A percentile compares a stretch with the other conserved stretches of the same genome.
Conservation (phyloP, 176 grass and related monocot genomes). For the Rhynchospora tenuis region DNA sequence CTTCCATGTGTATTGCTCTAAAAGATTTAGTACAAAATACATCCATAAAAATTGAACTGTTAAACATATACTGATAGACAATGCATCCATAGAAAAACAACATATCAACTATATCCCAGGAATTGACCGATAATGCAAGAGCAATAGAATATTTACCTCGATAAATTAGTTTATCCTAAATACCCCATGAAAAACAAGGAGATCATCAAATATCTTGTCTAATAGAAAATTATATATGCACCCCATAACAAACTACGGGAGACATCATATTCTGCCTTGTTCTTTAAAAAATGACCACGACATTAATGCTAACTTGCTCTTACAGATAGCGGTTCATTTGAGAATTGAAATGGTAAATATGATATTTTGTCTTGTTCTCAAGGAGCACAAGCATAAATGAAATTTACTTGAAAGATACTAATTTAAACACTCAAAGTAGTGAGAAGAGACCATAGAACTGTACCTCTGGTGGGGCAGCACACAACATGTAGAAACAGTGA, state of each 20-base stretch:
- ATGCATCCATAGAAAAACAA: background rate
- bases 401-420: conserved; percentile 1
- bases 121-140: background rate
- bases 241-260: too few species aligned
- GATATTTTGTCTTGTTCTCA: background rate
- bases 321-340: background rate
- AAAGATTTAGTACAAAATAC: background rate
- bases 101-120: background rate
- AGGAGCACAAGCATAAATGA: background rate
- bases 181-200: background rate
- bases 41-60: background rate
- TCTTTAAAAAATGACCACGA: too few species aligned
- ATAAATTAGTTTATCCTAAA: background rate
- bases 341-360: background rate
- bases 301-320: conserved; percentile 2
- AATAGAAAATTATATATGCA: too few species aligned
- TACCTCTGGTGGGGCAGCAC: conserved; percentile 69
- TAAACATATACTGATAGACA: background rate
- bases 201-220: background rate
- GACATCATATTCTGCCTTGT: too few species aligned
- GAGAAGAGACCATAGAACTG: background rate
- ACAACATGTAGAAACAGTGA: conserved; percentile 95
- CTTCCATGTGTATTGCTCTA: background rate
- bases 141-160: background rate
- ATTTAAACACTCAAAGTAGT: background rate